Percentiles rank a stretch among this genome's conserved stretches.
Evolutionary conservation across 495 filamentous ascomycete species (phyloP).

Genomic region (Eremomyces bilateralis): DNA sequence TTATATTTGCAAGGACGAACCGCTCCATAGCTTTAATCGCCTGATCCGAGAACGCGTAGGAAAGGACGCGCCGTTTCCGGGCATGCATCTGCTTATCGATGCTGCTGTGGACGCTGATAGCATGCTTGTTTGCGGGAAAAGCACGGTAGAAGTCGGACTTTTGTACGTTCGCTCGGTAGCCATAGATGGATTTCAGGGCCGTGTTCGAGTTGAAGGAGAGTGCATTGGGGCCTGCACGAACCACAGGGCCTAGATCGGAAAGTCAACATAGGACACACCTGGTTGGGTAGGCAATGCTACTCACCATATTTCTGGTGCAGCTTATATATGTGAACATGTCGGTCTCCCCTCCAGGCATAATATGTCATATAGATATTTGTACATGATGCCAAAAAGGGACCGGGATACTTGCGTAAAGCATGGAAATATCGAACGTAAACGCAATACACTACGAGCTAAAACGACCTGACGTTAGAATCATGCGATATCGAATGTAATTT

Average conservation of each 20-base stretch:
- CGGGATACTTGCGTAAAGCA: slow-evolving; percentile 14
- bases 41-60: slow-evolving; percentile 37
- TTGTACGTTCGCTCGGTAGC: slow-evolving; percentile 34
- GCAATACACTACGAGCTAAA: no score
- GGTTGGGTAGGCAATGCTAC: neutral
- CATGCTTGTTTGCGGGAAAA: slow-evolving; percentile 31
- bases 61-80: slow-evolving; percentile 39
- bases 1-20: slow-evolving; percentile 27
- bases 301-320: slow-evolving; percentile 10
- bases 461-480: no score
- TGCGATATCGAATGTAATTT: no score
- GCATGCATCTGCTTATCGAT: slow-evolving; percentile 38
- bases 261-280: neutral
- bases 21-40: slow-evolving; percentile 34
- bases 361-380: slow-evolving; percentile 8
- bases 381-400: slow-evolving; percentile 12
- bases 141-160: slow-evolving; percentile 44
- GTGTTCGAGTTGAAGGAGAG: slow-evolving; percentile 34
- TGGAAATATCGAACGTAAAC: slow-evolving; percentile 15
- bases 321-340: slow-evolving; percentile 10
- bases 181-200: slow-evolving; percentile 39
- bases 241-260: slow-evolving; percentile 20
- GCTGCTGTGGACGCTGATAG: slow-evolving; percentile 35
- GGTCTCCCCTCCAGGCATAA: slow-evolving; percentile 12
- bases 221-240: slow-evolving; percentile 39